Base-by-base conservation (phyloP, 2,329 filamentous ascomycete genomes). In the Trematosphaeria pertusa region DNA sequence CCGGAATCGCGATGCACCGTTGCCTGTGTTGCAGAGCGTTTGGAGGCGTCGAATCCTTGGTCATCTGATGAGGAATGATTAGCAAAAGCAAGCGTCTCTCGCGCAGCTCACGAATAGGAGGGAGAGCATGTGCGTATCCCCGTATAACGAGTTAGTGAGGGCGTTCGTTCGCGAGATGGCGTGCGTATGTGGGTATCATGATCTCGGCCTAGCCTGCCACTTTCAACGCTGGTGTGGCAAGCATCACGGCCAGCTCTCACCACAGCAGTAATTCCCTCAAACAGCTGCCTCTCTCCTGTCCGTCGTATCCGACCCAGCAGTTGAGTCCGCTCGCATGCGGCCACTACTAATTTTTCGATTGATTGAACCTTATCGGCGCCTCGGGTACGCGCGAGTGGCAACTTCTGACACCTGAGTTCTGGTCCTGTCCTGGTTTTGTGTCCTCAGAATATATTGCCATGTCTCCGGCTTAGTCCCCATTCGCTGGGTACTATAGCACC, bases 1-100 rank as follows among this genome's bases (percentile, higher is more conserved):
- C 57, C 56, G 50, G 52, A 57, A 59, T 57, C 50, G 38, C 43
- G 47, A 58, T 56, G 41, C 52, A 42, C 56, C 59, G 56, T 61
- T 59, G 36, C 34, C 51, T 30, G 40, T 28, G 42, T 22, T 51
- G 54, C 36, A 43, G 19, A 50, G 50, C 42, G 46, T 61, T 62
- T 64, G 57, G 43, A 44, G 51, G 55, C 50, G 46, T 37, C 54
- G 56, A 59, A 48, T 54, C 43, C 47, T 34, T 43, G 42, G 45
- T 59, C 54, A 57, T 58, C 48, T 58, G 56, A 62, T 50, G 43
- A 53, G 50, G 41, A 33, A 55, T 48, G 48, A 51, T 54, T 54
- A 46, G 31, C 47, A 62, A 61, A 59, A 58, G 48, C 37, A 57
- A 48, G 31, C 19, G 24, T 37, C 19, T 24, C 26, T 43, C 26